Base-by-base conservation (phyloP, 179 eudicot genomes). In the Spergularia azorica region DNA sequence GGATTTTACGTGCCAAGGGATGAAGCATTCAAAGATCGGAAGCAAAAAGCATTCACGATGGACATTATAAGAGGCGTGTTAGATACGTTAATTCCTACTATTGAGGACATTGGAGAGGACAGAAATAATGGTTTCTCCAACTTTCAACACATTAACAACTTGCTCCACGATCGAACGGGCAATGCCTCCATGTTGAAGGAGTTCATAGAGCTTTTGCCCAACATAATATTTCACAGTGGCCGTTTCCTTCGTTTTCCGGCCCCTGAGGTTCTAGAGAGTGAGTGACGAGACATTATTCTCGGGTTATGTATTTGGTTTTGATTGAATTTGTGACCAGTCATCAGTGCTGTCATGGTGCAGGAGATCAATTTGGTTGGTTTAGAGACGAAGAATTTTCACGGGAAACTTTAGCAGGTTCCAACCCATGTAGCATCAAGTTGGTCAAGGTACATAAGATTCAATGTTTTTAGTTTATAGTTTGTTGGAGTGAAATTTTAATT, bases 161-260 rank as follows among this genome's bases (percentile, higher is more conserved):
- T 95, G 56, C 93, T 60, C 77, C 77, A 89, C n/a, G 84, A 86
- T 56, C 97, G 98, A 14, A n/a, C 92, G 7, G 59, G 78, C 43
- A 69, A 21, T 0, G 39, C 77, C 3, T 39, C 71, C 8, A 70
- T 77, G 15, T 13, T 18, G 0, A 67, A 62, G 17, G 68, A 73
- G 15, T 0, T 18, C 26, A 39, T 92, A 5, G 63, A 72, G 12
- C 0, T 84, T 20, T 36, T 90, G 11, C 98, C 96, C 8, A 73
- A 87, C 52, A 78, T 91, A 1, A 62, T 90, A 18, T 51, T 68
- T 0, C 59, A 70, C 16, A 0, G 38, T 6, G 63, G 71, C 12
- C 43, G 60, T 11, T 11, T 80, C 18, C 20, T 77, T 16, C 58
- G 64, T 10, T 81, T 81, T 67, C 73, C 72, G 6, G 64, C 73